A percentile compares a stretch with the other conserved stretches of the same genome.
phyloP scores from a whole-genome alignment of 306 rosid genomes.

The Glycine latifolia region DNA sequence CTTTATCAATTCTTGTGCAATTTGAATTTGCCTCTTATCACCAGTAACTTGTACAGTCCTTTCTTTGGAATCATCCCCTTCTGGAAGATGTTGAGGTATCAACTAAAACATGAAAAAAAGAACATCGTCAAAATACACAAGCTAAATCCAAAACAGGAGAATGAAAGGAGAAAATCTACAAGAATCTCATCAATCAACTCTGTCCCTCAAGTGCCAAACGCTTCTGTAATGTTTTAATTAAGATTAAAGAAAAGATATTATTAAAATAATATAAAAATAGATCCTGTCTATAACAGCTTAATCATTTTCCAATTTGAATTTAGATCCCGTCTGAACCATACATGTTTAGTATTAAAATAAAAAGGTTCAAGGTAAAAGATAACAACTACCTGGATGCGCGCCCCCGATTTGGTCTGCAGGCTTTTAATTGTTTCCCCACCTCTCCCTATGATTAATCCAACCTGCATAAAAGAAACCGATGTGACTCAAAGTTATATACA shows the following conservation, averaged over 20 bases:
- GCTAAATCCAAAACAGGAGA: neutral
- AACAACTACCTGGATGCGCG: conserved; percentile 98
- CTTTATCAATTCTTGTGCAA: conserved; percentile 86
- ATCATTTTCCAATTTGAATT: neutral
- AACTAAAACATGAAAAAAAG: conserved; percentile 55
- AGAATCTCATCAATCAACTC: neutral
- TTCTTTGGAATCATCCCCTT: conserved; percentile 93
- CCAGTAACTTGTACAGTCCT: conserved; percentile 92
- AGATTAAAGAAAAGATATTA: neutral
- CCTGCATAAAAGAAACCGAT: conserved; percentile 55
- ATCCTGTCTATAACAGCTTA: too few species aligned
- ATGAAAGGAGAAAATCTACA: neutral
- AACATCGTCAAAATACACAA: conserved; percentile 31
- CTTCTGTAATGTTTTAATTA: neutral
- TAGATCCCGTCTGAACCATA: conserved; percentile 12
- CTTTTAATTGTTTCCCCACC: conserved; percentile 98
- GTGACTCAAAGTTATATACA: conserved; percentile 7
- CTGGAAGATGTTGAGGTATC: conserved; percentile 97
- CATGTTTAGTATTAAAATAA: neutral
- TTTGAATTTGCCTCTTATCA: conserved; percentile 85
- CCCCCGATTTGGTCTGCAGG: conserved; percentile 92
- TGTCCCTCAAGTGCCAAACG: neutral
- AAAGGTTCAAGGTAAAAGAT: conserved; percentile 38
- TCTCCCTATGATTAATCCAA: conserved; percentile 96
- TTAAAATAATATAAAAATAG: neutral